A percentile compares a stretch with the other conserved stretches of the same genome.
Conservation (phyloP, 2,329 filamentous ascomycete genomes). For the Salinomyces thailandicus region DNA sequence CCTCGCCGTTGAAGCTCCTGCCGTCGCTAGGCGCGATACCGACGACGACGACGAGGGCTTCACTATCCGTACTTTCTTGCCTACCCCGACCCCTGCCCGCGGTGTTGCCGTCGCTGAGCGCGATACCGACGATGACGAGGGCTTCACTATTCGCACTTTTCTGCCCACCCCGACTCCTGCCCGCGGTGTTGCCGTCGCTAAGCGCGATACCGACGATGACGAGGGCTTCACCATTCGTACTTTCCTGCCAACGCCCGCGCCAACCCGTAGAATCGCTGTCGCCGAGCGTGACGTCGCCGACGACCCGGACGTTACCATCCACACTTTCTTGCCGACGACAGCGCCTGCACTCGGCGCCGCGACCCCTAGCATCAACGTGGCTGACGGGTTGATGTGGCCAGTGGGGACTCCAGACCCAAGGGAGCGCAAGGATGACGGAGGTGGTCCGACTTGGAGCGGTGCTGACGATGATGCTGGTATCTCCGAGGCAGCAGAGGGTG, state of each 20-base stretch:
- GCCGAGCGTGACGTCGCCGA: background rate
- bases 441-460: no score
- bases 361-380: no score
- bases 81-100: background rate
- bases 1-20: no score
- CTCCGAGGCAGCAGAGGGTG: no score
- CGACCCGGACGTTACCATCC: background rate
- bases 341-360: no score
- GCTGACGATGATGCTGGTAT: no score
- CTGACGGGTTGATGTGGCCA: no score
- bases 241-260: background rate
- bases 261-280: background rate
- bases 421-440: no score
- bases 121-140: background rate
- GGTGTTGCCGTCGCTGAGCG: no score
- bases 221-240: background rate
- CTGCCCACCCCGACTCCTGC: background rate
- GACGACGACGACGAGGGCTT: background rate
- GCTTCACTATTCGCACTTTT: background rate
- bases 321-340: background rate
- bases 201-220: background rate
- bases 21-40: background rate
- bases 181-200: background rate
- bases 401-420: no score
- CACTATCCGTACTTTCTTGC: background rate